These are phyloP conservation scores for Lobosporangium transversale DNA, from an alignment of 192 early-diverging fungal genomes.

Conservation along the genomic window DNA sequence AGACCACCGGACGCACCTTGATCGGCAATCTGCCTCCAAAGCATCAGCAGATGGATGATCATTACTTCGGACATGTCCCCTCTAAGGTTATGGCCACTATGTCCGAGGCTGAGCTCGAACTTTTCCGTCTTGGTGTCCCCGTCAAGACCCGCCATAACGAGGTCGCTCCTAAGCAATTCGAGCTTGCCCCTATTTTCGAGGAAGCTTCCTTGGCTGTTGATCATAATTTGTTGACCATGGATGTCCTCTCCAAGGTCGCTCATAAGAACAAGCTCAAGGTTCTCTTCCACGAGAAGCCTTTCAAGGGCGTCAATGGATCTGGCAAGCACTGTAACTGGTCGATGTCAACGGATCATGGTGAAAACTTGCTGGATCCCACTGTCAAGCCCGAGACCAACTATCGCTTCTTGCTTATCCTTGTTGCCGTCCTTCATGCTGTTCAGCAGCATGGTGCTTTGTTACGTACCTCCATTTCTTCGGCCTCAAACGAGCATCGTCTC, in stretches of 20 bases:
- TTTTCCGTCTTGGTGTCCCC: slow-evolving; percentile 93
- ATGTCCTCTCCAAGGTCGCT: slow-evolving; percentile 95
- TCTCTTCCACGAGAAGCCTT: slow-evolving; percentile 99
- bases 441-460: slow-evolving; percentile 92
- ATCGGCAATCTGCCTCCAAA: slow-evolving; percentile 94
- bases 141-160: slow-evolving; percentile 99
- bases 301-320: slow-evolving; percentile 97
- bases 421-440: slow-evolving; percentile 91
- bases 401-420: slow-evolving; percentile 96
- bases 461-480: slow-evolving; percentile 89
- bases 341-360: slow-evolving; percentile 91
- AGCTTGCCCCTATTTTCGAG: slow-evolving; percentile 98
- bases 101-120: slow-evolving; percentile 94
- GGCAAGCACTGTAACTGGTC: slow-evolving; percentile 99
- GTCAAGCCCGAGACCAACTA: slow-evolving; percentile 97
- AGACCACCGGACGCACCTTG: slow-evolving; percentile 95
- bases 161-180: slow-evolving; percentile 98
- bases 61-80: slow-evolving; percentile 99
- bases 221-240: slow-evolving; percentile 99
- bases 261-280: slow-evolving; percentile 97
- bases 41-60: slow-evolving; percentile 99
- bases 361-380: slow-evolving; percentile 98
- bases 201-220: slow-evolving; percentile 95
- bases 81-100: slow-evolving; percentile 90
- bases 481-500: slow-evolving; percentile 98